Evolutionary conservation across 2,329 filamentous ascomycete species (phyloP).

Genomic region (Cryphonectria japonica): DNA sequence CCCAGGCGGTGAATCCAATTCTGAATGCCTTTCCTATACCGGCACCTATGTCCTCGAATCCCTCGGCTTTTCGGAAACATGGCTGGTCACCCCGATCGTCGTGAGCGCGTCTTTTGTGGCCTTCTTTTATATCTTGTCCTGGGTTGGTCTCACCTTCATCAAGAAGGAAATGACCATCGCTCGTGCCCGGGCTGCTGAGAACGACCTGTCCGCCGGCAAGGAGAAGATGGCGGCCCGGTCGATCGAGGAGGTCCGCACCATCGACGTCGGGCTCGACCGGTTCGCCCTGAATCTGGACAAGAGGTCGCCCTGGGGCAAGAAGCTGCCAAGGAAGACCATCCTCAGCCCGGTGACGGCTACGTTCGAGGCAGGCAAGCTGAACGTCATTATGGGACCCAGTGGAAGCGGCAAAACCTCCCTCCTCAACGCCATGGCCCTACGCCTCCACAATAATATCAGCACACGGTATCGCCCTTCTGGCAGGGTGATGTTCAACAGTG

Average conservation of each 20-base stretch:
- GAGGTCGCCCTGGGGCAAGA: constrained; percentile 55
- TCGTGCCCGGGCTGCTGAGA: constrained; percentile 60
- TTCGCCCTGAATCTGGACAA: constrained; percentile 70
- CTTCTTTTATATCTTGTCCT: constrained; percentile 65
- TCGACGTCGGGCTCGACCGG: constrained; percentile 66
- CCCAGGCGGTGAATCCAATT: constrained; percentile 63
- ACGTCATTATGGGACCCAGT: constrained; percentile 81
- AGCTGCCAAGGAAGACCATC: constrained; percentile 60
- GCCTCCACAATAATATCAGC: constrained; percentile 63
- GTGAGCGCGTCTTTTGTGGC: constrained; percentile 64
- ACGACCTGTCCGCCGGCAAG: constrained; percentile 70
- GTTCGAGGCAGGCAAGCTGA: constrained; percentile 70
- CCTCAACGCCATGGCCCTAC: constrained; percentile 72
- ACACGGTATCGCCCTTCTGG: constrained; percentile 67
- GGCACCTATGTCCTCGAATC: constrained; percentile 71
- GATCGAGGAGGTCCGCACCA: constrained; percentile 56
- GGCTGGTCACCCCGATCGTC: constrained; percentile 69
- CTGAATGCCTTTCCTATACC: constrained; percentile 69
- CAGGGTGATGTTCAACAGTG: constrained; percentile 70
- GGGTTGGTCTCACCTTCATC: constrained; percentile 64
- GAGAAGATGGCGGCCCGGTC: constrained; percentile 66
- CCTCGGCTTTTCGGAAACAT: constrained; percentile 68
- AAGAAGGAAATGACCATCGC: constrained; percentile 73
- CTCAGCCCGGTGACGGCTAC: constrained; percentile 68
- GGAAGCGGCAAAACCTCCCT: constrained; percentile 78